Base-by-base conservation (phyloP, 805 yeast species). In the Nakazawaea holstii region DNA sequence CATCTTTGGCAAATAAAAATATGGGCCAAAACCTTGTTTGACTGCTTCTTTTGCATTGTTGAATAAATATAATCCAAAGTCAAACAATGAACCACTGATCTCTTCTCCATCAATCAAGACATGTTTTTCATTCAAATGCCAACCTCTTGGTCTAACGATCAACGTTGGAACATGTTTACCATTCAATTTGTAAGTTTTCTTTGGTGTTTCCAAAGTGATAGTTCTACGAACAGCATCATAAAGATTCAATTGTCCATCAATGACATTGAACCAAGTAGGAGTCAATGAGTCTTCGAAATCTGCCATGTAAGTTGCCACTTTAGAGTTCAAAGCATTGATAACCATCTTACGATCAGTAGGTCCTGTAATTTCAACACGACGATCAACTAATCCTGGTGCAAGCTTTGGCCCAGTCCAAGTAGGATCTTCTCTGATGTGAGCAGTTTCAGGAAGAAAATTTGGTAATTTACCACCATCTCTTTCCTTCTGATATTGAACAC, bases 321-420 rank as follows among this genome's bases (percentile, higher is more conserved):
- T 72, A 13, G 87, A 74, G 67, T 82, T 82, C 59, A 82, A 73
- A 33, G 88, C 88, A 55, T 82, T 82, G 68, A 82, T 80, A 49
- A 82, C 87, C 88, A 82, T 82, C 63, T 82, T 82, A 52, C 87
- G 73, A 65, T 82, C 88, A 41, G 87, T 80, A 40, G 88, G 88
- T 35, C 89, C 89, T 42, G 88, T 82, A 66, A 82, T 82, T 64
- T 82, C 88, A 49, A 80, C 87, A 55, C 88, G 74, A 60, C 88
- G 75, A 72, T 83, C 88, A 58, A 73, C 77, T 49, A 82, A 73
- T 17, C 88, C 88, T 15, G 78, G 80, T 38, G 82, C 87, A 50
- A 81, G 79, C 39, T 79, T 73, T 26, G 88, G 84, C 31, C 87
- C 88, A 51, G 78, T 79, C 88, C 88, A 82, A 37, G 80, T 71